phyloP scores from a whole-genome alignment of 306 rosid species.

The Corylus avellana region DNA sequence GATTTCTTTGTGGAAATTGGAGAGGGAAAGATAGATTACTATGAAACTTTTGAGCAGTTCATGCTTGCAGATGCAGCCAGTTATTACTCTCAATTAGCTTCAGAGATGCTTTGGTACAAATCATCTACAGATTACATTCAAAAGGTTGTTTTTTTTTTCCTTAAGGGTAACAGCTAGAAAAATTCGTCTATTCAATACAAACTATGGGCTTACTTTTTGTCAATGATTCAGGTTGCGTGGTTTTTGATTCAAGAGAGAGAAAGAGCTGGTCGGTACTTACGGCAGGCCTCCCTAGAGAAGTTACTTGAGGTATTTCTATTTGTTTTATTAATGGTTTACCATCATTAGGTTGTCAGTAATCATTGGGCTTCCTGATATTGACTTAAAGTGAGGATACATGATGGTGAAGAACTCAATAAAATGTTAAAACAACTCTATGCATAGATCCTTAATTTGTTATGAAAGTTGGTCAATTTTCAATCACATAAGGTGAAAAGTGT shows the following conservation, averaged over 20 bases:
- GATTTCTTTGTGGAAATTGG: background rate
- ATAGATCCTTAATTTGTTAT: background rate
- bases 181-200: background rate
- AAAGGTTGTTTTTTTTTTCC: background rate
- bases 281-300: background rate
- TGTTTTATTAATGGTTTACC: background rate
- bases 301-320: slow-evolving; percentile 1
- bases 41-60: background rate
- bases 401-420: background rate
- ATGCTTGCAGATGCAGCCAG: background rate
- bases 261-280: background rate
- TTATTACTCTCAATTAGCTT: background rate
- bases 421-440: background rate
- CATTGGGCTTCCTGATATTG: background rate
- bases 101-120: background rate
- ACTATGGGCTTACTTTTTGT: background rate
- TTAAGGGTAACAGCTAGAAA: background rate
- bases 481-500: background rate
- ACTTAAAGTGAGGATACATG: background rate
- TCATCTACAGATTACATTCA: background rate
- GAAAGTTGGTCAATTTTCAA: background rate
- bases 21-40: background rate
- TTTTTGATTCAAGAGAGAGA: background rate
- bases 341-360: background rate
- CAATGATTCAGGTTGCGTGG: slow-evolving; percentile 1